These are phyloP conservation scores for Penicillium cinerascens DNA, from an alignment of 495 filamentous ascomycete species.

Conservation along the genomic window DNA sequence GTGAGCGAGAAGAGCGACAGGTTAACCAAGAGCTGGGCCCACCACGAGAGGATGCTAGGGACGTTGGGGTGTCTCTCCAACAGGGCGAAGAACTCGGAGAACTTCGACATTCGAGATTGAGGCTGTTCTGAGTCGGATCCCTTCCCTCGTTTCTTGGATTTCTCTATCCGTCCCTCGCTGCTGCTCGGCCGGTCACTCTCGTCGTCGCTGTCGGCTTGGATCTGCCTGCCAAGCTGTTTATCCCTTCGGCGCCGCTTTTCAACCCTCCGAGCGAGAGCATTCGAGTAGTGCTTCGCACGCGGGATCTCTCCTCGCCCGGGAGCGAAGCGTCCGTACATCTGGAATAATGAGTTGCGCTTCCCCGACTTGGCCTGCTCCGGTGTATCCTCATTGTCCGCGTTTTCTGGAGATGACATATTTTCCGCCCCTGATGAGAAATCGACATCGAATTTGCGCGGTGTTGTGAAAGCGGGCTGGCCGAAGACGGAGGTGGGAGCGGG, in stretches of 20 bases:
- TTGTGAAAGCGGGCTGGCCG: conserved; percentile 70
- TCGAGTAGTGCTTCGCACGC: conserved; percentile 50
- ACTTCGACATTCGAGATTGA: conserved; percentile 31
- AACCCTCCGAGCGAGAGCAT: conserved; percentile 48
- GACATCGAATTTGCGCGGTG: conserved; percentile 68
- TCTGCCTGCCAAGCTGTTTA: conserved; percentile 39
- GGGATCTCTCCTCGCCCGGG: conserved; percentile 58
- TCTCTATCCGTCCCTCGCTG: conserved; percentile 29
- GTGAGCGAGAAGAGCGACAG: conserved; percentile 61
- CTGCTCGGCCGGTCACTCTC: conserved; percentile 56
- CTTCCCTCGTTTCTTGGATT: conserved; percentile 14
- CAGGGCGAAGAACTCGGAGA: conserved; percentile 60
- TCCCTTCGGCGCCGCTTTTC: conserved; percentile 53
- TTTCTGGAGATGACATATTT: conserved; percentile 68
- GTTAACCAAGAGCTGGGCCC: conserved; percentile 79
- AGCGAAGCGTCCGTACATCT: conserved; percentile 44
- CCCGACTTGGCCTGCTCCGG: conserved; percentile 57
- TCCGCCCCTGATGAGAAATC: conserved; percentile 80
- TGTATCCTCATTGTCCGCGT: conserved; percentile 65
- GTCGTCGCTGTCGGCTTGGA: conserved; percentile 53
- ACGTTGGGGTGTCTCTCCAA: conserved; percentile 78
- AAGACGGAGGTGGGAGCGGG: conserved; percentile 45
- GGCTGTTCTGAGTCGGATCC: background rate
- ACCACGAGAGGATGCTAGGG: conserved; percentile 82
- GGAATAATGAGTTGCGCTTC: conserved; percentile 44